Evolutionary conservation across 305 asterid genomes (phyloP), one percentile per base, ranked within the genome.

Genomic region (Fraxinus sp.): DNA sequence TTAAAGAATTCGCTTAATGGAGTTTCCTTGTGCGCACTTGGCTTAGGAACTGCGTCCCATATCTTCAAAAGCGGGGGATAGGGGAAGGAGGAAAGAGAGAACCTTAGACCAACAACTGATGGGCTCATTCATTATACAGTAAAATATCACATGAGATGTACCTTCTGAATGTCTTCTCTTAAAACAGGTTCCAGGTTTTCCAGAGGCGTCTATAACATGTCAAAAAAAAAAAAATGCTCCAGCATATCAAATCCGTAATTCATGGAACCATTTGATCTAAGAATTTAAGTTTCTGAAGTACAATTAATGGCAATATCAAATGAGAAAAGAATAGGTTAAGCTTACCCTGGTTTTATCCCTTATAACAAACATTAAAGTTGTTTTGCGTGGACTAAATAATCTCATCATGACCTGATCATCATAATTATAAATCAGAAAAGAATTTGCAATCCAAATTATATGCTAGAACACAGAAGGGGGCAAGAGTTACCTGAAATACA

Each of bases 81-180:
- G 46, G 46, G 83, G 68, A 82, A 64, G 32, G 81, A 36, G 81
- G 85, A 41, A 76, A 49, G 66, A 80, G 66, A 68, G 79, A 44
- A n/a, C 10, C 26, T 85, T 76, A 85, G 84, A 80, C n/a, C 36
- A 73, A 76, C 57, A 57, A 64, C 7, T 77, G 49, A 35, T 11
- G 18, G 79, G 80, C 24, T 44, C 35, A 62, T 49, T 52, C 76
- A 59, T 55, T 5, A 46, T 57, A 66, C 73, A 46, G 74, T 33
- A 62, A 75, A 78, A 85, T 78, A 35, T 78, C 77, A 66, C 74
- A 71, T 72, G 18, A 36, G 26, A 59, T 74, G 78, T 88, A 93
- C 98, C 98, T 95, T 97, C 85, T 97, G 98, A 89, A 97, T 90
- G 86, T 97, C 99, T 88, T 97, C 99, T 87, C 98, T 93, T 71